Base-by-base conservation (phyloP, 108 stramenopile species). In the Fragilariopsis cylindrus region DNA sequence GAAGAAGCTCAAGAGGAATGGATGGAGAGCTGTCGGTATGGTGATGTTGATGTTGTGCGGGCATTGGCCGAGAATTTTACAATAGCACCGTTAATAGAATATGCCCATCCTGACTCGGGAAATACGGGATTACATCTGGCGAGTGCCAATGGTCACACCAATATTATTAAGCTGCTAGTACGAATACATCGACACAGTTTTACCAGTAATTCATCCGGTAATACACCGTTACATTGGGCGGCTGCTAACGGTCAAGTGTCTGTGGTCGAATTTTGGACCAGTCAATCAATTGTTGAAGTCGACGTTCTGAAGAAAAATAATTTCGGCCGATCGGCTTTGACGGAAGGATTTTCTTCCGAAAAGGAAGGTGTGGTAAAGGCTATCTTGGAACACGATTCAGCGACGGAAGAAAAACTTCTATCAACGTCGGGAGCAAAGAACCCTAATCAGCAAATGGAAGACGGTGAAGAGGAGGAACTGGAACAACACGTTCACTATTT, bases 191-290 rank as follows among this genome's bases (percentile, higher is more conserved):
- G 77, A n/a, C 52, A 65, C 19, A 65, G 75, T 52, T 65, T 73
- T 19, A 30, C 74, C 9, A 78, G 73, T 12, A 96, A 96, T 60
- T 69, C 76, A 19, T 76, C 81, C 43, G 92, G 95, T 11, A 91
- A 91, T 69, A 89, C 95, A 45, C 92, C 95, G 18, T 68, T 94
- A 18, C 95, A 96, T 76, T 96, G 91, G 88, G 95, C 95, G 13
- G 88, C 91, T n/a, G 71, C 81, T 50, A 87, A 87, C 19, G 88
- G 91, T 9, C 86, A 92, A 43, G 78, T 54, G n/a, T 64, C 67
- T 3, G 68, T 84, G 57, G 89, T 92, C 19, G 53, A 78, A 13
- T 39, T 89, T 44, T 71, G 93, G 6, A 85, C 89, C 54, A 75
- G 70, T 30, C 77, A 90, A 67, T 70, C 70, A 11, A 69, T 48